Evolutionary conservation across 1,139 yeast genomes (phyloP).

Genomic region (Wickerhamiella infanticola): DNA sequence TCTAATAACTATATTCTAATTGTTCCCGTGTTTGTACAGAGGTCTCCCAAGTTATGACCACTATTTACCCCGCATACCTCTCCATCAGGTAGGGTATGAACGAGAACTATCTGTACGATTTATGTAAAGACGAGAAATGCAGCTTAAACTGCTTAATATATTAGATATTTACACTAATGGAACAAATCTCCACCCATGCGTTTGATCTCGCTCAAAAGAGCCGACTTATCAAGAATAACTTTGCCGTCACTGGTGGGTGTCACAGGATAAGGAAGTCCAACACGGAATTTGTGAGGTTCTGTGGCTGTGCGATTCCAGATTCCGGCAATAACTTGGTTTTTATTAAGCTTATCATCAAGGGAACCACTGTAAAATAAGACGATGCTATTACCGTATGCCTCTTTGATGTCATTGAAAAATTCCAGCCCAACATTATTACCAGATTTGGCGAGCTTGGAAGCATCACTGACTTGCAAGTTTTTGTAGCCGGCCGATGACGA

Average conservation of each 20-base stretch:
- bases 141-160: neutral
- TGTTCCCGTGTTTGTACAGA: no score
- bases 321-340: constrained; percentile 45
- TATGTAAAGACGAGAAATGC: no score
- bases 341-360: constrained; percentile 9
- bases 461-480: constrained; percentile 32
- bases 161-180: neutral
- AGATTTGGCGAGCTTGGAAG: constrained; percentile 16
- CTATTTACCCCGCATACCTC: no score
- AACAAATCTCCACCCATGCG: constrained; percentile 58
- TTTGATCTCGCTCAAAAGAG: constrained; percentile 55
- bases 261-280: constrained; percentile 60
- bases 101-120: no score
- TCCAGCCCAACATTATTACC: constrained; percentile 17
- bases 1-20: no score
- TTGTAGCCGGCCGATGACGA: constrained; percentile 39
- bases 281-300: constrained; percentile 48
- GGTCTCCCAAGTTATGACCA: no score
- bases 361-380: constrained; percentile 37
- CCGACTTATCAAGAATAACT: constrained; percentile 60
- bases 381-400: constrained; percentile 32
- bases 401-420: constrained; percentile 20
- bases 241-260: constrained; percentile 36
- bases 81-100: no score
- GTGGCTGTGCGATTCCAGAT: constrained; percentile 54